Conservation (phyloP, 2,329 filamentous ascomycete species). For the Fusarium camptoceras region DNA sequence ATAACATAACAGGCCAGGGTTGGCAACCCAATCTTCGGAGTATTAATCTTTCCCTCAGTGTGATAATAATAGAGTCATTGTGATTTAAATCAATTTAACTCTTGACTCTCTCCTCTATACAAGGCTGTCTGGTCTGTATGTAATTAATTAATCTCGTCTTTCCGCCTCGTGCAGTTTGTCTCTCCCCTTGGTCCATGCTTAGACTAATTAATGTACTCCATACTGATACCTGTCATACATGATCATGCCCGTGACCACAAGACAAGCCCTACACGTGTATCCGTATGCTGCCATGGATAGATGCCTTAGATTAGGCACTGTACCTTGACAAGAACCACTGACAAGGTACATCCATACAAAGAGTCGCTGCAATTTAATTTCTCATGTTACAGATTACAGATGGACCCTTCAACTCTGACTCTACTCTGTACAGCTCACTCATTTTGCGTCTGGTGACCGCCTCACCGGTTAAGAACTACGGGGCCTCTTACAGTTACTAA, state of each 20-base stretch:
- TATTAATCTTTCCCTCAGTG: slow-evolving; percentile 26
- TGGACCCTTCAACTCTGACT: slow-evolving; percentile 2
- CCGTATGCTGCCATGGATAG: slow-evolving; percentile 4
- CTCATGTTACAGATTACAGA: background rate
- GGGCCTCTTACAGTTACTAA: slow-evolving; percentile 10
- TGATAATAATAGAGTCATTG: background rate
- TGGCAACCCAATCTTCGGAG: slow-evolving; percentile 37
- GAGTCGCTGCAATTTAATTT: background rate
- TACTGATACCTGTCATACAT: slow-evolving; percentile 4
- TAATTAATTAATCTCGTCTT: slow-evolving; percentile 18
- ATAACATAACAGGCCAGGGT: slow-evolving; percentile 13
- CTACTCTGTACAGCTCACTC: slow-evolving; percentile 26
- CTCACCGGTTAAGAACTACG: slow-evolving; percentile 29
- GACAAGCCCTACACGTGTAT: slow-evolving; percentile 15
- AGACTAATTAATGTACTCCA: slow-evolving; percentile 17
- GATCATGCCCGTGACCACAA: slow-evolving; percentile 8
- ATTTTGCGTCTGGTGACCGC: slow-evolving; percentile 35
- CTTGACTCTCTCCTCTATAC: background rate
- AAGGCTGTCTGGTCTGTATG: slow-evolving; percentile 10
- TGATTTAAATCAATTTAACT: background rate
- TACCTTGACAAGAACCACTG: slow-evolving; percentile 11
- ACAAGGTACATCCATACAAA: slow-evolving; percentile 1
- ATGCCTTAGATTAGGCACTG: slow-evolving; percentile 5
- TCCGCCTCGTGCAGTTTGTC: slow-evolving; percentile 8
- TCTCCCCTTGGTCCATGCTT: slow-evolving; percentile 20